Percentiles rank a stretch among this genome's conserved stretches.
phyloP scores from a whole-genome alignment of 1,284 basidiomycete genomes.

The Chalciporus piperatoides region DNA sequence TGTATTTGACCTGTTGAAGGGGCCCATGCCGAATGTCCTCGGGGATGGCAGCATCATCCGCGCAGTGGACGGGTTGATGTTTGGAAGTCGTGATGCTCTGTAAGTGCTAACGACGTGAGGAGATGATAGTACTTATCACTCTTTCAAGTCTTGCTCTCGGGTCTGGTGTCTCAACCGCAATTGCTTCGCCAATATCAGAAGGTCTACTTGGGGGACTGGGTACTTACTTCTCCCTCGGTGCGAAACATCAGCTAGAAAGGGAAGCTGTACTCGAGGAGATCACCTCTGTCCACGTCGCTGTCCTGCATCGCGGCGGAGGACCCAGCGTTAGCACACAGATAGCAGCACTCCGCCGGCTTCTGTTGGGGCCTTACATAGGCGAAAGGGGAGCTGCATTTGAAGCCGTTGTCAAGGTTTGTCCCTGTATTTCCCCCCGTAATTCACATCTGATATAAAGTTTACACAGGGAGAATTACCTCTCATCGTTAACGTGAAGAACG shows the following conservation, averaged over 20 bases:
- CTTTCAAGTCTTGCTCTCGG: conserved; percentile 56
- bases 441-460: conserved; percentile 6
- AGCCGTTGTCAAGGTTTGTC: conserved; percentile 38
- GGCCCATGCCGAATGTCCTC: conserved; percentile 44
- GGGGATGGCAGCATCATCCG: conserved; percentile 54
- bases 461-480: conserved; percentile 49
- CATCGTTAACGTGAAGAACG: conserved; percentile 55
- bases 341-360: conserved; percentile 56
- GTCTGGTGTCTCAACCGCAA: conserved; percentile 58
- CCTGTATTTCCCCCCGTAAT: background rate
- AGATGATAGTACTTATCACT: conserved; percentile 2
- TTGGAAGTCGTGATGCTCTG: conserved; percentile 70
- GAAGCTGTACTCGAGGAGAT: conserved; percentile 64
- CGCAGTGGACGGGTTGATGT: conserved; percentile 74
- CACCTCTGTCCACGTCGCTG: conserved; percentile 56
- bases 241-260: conserved; percentile 57
- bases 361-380: conserved; percentile 48
- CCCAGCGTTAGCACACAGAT: conserved; percentile 63
- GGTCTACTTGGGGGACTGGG: conserved; percentile 66
- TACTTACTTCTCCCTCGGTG: conserved; percentile 61
- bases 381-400: conserved; percentile 52
- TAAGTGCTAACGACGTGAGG: conserved; percentile 37
- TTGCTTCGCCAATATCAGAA: conserved; percentile 54
- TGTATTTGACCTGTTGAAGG: conserved; percentile 49
- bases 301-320: conserved; percentile 36